phyloP scores from a whole-genome alignment of 106 monocot species.

The Apostasia ramifera region DNA sequence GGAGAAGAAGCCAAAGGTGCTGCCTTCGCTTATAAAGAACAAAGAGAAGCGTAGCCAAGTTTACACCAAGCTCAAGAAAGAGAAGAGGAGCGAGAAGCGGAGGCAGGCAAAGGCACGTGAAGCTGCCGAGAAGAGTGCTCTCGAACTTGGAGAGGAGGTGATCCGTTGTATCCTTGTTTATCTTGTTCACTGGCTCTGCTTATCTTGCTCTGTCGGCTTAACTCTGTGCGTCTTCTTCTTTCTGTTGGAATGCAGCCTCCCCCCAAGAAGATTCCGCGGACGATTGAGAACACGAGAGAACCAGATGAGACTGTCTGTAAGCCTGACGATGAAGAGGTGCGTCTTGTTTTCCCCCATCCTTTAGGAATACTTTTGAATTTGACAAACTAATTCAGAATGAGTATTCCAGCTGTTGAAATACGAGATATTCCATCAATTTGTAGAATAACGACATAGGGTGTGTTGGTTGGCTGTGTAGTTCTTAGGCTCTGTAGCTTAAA shows the following conservation, averaged over 20 bases:
- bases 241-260: constrained; percentile 25
- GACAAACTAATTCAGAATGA: too few relatives aligned
- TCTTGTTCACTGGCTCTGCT: not conserved
- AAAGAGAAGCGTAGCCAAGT: constrained; percentile 77
- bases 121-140: constrained; percentile 46
- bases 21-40: constrained; percentile 78
- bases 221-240: not conserved
- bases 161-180: not conserved
- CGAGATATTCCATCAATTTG: too few relatives aligned
- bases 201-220: not conserved
- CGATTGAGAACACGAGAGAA: constrained; percentile 70
- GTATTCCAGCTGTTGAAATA: too few relatives aligned
- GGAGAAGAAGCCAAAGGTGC: constrained; percentile 19
- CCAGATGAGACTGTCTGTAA: constrained; percentile 53
- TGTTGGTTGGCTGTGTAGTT: too few relatives aligned
- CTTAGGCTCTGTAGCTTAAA: too few relatives aligned
- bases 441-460: too few relatives aligned
- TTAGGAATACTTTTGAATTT: too few relatives aligned
- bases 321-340: constrained; percentile 61
- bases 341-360: not conserved
- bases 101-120: constrained; percentile 49
- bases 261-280: constrained; percentile 32
- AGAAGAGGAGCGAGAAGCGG: constrained; percentile 73
- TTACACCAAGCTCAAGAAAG: constrained; percentile 76
- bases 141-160: constrained; percentile 83